Conservation (phyloP, 768 basidiomycete genomes). For the Russula dissimulans region DNA sequence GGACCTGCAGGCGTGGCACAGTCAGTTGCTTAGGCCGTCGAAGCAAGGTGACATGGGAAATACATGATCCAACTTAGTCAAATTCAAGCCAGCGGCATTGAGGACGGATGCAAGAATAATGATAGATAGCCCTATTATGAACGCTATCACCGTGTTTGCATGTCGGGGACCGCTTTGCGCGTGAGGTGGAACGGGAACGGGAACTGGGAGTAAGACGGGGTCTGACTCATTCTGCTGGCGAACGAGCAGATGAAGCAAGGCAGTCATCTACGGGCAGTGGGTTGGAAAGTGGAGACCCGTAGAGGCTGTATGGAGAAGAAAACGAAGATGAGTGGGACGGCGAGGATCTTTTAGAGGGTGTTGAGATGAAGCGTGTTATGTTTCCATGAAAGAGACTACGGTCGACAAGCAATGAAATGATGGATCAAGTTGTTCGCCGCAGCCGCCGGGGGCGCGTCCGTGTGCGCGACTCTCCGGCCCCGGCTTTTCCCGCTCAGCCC, state of each 20-base stretch:
- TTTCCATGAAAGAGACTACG: not conserved
- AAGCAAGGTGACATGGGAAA: not conserved
- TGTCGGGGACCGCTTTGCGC: conserved; percentile 25
- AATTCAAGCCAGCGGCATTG: conserved; percentile 87
- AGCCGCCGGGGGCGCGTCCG: too few species aligned
- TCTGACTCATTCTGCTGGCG: conserved; percentile 6
- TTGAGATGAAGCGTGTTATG: not conserved
- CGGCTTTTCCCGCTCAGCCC: too few species aligned
- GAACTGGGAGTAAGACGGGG: not conserved
- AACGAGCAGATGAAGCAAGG: not conserved
- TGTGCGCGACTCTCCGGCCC: too few species aligned
- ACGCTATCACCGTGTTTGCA: conserved; percentile 54
- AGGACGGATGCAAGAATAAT: conserved; percentile 77
- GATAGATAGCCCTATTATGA: conserved; percentile 81
- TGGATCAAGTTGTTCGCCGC: too few species aligned
- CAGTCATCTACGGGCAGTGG: not conserved
- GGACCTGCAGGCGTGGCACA: conserved; percentile 37
- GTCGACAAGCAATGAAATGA: too few species aligned
- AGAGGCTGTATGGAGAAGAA: not conserved
- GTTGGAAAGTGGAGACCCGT: not conserved
- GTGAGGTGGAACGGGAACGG: not conserved
- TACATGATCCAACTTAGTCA: conserved; percentile 89
- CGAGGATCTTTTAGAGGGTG: not conserved
- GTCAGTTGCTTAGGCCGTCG: not conserved
- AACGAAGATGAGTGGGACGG: not conserved